These are phyloP conservation scores for Globisporangium abappressorium DNA, from an alignment of 352 stramenopile species.

Conservation along the genomic window DNA sequence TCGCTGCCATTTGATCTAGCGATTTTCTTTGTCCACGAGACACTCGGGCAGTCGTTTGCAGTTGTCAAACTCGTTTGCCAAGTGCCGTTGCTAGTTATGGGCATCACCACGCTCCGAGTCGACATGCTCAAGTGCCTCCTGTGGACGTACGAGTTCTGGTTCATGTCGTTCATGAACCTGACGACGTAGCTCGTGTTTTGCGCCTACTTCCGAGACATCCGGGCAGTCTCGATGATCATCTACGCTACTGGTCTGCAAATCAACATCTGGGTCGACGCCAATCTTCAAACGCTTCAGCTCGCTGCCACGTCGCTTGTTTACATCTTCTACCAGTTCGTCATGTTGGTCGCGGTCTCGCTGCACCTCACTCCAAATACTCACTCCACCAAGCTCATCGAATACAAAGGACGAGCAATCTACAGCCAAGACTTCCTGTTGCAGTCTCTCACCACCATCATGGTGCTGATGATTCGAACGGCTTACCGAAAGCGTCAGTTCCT, in stretches of 20 bases:
- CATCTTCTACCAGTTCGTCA: not conserved
- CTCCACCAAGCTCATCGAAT: not conserved
- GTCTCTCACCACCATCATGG: slow-evolving; percentile 12
- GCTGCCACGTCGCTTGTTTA: not conserved
- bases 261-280: slow-evolving; percentile 9
- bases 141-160: slow-evolving; percentile 18
- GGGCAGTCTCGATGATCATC: not conserved
- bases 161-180: slow-evolving; percentile 12
- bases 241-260: not conserved
- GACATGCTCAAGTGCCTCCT: slow-evolving; percentile 11
- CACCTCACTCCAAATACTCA: slow-evolving; percentile 7
- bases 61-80: slow-evolving; percentile 4
- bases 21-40: slow-evolving; percentile 2
- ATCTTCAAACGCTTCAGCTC: not conserved
- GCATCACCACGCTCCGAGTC: not conserved
- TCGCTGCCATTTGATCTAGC: slow-evolving; percentile 8
- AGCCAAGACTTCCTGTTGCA: slow-evolving; percentile 14
- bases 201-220: not conserved
- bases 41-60: not conserved
- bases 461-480: slow-evolving; percentile 14
- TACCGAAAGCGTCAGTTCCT: slow-evolving; percentile 16
- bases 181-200: not conserved
- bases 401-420: not conserved
- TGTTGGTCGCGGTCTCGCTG: not conserved
- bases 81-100: not conserved